A percentile compares a stretch with the other conserved stretches of the same genome.
These are phyloP conservation scores for Cercospora sesami DNA, from an alignment of 2,329 filamentous ascomycete species.

Conservation along the genomic window DNA sequence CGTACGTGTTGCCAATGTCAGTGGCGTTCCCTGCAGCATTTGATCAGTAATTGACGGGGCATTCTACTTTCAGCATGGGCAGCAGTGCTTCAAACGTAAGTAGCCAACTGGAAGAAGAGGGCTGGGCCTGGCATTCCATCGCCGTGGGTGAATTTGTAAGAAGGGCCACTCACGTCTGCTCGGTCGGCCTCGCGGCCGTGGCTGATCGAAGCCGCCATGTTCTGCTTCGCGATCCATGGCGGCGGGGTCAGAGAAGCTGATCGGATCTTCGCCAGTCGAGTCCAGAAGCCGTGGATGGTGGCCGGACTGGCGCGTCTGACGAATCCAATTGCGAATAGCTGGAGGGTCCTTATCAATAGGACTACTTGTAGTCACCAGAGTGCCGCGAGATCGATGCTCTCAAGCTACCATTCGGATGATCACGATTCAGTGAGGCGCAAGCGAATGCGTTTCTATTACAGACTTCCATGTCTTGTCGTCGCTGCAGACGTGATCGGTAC, in stretches of 20 bases:
- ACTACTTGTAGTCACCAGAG: background rate
- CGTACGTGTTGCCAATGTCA: constrained; percentile 40
- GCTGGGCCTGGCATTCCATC: background rate
- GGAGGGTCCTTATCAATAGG: background rate
- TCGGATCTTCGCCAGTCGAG: background rate
- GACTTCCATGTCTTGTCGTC: background rate
- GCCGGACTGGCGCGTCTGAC: background rate
- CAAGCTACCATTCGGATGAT: background rate
- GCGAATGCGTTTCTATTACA: background rate
- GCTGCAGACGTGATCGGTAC: background rate
- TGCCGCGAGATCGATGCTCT: background rate
- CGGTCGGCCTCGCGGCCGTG: constrained; percentile 29
- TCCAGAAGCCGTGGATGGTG: background rate
- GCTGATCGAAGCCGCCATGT: constrained; percentile 33
- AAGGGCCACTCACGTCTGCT: constrained; percentile 28
- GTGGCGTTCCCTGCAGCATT: constrained; percentile 36
- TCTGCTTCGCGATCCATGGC: constrained; percentile 34
- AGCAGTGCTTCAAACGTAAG: background rate
- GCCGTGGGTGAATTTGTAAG: background rate
- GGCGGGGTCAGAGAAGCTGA: constrained; percentile 10
- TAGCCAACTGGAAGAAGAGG: background rate
- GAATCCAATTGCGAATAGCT: background rate
- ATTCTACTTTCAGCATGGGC: background rate
- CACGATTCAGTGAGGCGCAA: background rate
- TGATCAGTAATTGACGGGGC: constrained; percentile 12